Evolutionary conservation across 1,284 basidiomycete species (phyloP), one percentile per base, ranked within the genome.

Genomic region (Trichosporon inkin): DNA sequence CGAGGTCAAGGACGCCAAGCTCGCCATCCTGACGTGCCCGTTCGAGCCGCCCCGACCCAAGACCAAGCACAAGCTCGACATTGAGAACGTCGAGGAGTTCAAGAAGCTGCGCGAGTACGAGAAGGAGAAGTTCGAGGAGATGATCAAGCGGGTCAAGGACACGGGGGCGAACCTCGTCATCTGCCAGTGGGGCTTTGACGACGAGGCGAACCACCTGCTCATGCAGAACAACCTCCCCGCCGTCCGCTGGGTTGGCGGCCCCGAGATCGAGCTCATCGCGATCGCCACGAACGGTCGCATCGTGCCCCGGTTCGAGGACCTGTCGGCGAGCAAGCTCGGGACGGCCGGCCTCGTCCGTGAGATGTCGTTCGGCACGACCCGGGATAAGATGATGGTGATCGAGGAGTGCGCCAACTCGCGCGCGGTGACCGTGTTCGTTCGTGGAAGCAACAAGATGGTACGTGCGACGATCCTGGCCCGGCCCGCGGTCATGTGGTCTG

Each of bases 181-280:
- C 70, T 99, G 95, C 79, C 96, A 99, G 78, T 99, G 95, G 95
- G 95, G 95, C 65, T 99, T 99, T 76, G 95, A 99, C 74, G 96
- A 99, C 76, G 95, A 99, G 81, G 95, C 95, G 59, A 99, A 99
- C 77, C 95, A 99, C 77, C 72, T 99, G 72, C 80, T 99, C 68
- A 92, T 99, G 88, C 94, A 97, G 81, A 97, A 98, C 74, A 89
- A 94, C 14, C 82, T 99, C 44, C 96, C 95, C 41, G 92, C 95
- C n/a, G 95, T 99, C 22, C 85, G 95, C 75, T 99, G 96, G 95
- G 95, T 99, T 59, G 95, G 95, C 64, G 96, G 95, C 19, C 95
- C 96, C 2, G 95, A 99, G 78, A 96, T 99, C 65, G 95, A 99
- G 90, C 83, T 98, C 62, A 98, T 99, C 68, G 96, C 95, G 17